Conservation (phyloP, 2,329 filamentous ascomycete genomes). For the Fusarium devonianum region DNA sequence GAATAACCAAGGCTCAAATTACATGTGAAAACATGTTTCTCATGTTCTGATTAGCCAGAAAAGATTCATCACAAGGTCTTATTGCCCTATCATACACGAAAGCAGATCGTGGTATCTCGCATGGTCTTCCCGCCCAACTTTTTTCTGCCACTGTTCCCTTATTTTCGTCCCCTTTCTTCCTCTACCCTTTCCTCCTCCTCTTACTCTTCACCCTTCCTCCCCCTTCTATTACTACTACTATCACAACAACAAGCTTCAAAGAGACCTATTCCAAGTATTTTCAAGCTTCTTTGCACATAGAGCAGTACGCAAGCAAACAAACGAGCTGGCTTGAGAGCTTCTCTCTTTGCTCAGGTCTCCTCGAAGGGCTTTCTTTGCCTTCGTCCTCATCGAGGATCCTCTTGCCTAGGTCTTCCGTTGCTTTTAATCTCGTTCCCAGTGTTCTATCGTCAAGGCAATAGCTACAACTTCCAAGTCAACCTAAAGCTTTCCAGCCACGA, state of each 20-base stretch:
- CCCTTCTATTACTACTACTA: background rate
- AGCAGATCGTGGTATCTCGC: background rate
- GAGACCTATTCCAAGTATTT: constrained; percentile 1
- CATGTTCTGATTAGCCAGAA: background rate
- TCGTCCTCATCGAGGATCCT: background rate
- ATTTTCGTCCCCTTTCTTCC: constrained; percentile 3
- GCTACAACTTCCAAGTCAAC: constrained; percentile 1
- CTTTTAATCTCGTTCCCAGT: background rate
- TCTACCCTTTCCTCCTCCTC: background rate
- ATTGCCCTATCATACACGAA: background rate
- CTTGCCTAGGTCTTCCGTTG: background rate
- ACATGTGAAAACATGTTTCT: background rate
- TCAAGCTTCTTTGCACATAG: background rate
- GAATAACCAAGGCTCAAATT: background rate
- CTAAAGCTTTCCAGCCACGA: background rate
- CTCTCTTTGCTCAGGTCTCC: background rate
- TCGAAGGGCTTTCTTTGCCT: background rate
- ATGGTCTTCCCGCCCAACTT: background rate
- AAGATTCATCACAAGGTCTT: background rate
- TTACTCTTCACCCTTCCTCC: background rate
- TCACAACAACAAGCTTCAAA: constrained; percentile 1
- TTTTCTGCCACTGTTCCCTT: constrained; percentile 3
- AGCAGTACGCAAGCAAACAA: constrained; percentile 3
- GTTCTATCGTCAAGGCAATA: background rate
- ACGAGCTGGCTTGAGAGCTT: constrained; percentile 1